These are phyloP conservation scores for Naematelia encephala DNA, from an alignment of 768 basidiomycete genomes.

Conservation along the genomic window DNA sequence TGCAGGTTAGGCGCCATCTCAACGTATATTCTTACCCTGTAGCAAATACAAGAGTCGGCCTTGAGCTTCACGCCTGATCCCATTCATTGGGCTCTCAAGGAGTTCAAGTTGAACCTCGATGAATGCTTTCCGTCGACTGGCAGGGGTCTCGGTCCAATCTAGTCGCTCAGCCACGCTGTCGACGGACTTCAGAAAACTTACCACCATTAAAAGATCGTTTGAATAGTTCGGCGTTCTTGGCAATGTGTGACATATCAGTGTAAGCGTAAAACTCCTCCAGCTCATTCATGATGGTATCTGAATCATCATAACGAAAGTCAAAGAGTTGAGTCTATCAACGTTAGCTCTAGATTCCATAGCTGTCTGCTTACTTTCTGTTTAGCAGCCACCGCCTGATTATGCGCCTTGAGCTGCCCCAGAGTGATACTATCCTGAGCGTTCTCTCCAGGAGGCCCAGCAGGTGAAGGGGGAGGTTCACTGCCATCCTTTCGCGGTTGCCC, in stretches of 20 bases:
- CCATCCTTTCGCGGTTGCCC: not conserved
- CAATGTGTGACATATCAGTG: constrained; percentile 86
- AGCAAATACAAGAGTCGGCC: constrained; percentile 83
- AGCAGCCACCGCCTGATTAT: constrained; percentile 26
- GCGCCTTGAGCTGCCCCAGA: constrained; percentile 44
- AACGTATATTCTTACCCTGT: constrained; percentile 63
- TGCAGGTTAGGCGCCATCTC: constrained; percentile 43
- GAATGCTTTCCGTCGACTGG: constrained; percentile 64
- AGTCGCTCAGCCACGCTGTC: not conserved
- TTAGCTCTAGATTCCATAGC: not conserved
- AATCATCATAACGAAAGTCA: constrained; percentile 93
- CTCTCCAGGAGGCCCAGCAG: not conserved
- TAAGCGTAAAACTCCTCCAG: constrained; percentile 98
- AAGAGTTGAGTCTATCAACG: constrained; percentile 53
- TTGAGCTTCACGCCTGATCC: constrained; percentile 80
- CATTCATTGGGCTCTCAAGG: constrained; percentile 78
- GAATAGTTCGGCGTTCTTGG: constrained; percentile 83
- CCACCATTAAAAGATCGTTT: constrained; percentile 75
- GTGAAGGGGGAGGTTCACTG: not conserved
- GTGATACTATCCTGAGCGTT: constrained; percentile 36
- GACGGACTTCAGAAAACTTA: constrained; percentile 49
- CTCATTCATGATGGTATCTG: constrained; percentile 92
- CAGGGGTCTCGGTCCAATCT: constrained; percentile 77
- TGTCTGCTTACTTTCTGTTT: constrained; percentile 31
- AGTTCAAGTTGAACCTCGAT: constrained; percentile 79